These are phyloP conservation scores for Diaporthe sp. DNA, from an alignment of 2,329 filamentous ascomycete genomes.

Conservation along the genomic window DNA sequence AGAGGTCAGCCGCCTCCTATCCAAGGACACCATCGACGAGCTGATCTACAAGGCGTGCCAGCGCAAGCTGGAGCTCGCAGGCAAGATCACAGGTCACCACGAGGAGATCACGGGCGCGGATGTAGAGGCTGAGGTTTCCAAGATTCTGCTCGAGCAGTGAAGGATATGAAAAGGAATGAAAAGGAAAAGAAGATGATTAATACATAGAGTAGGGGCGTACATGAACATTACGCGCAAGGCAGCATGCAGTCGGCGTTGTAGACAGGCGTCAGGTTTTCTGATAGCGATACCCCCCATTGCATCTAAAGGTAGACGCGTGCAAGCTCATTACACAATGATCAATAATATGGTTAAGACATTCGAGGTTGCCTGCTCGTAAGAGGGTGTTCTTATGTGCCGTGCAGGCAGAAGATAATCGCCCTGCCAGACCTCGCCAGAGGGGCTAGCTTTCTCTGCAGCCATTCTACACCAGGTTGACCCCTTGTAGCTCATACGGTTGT, in stretches of 20 bases:
- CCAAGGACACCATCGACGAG: conserved; percentile 87
- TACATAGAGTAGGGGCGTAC: neutral
- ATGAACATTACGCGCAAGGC: conserved; percentile 2
- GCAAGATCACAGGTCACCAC: conserved; percentile 61
- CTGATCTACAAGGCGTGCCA: conserved; percentile 91
- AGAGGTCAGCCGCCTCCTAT: conserved; percentile 89
- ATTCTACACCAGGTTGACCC: neutral
- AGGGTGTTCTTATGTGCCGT: neutral
- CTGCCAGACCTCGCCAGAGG: neutral
- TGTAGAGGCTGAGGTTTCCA: conserved; percentile 34
- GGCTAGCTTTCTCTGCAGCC: neutral
- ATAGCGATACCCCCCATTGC: conserved; percentile 30
- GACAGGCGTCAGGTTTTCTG: conserved; percentile 30
- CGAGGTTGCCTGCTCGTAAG: neutral
- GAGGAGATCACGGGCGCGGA: conserved; percentile 37
- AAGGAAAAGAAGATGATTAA: neutral
- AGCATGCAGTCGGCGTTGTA: conserved; percentile 28
- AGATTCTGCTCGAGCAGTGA: conserved; percentile 27
- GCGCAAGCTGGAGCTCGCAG: conserved; percentile 91
- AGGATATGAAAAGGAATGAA: neutral
- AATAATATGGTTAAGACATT: neutral
- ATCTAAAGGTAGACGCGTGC: conserved; percentile 20
- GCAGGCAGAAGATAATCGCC: neutral
- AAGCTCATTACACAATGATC: conserved; percentile 5
- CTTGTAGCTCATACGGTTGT: neutral